Evolutionary conservation across 2,329 filamentous ascomycete genomes (phyloP).

Genomic region (Daldinia sp.): DNA sequence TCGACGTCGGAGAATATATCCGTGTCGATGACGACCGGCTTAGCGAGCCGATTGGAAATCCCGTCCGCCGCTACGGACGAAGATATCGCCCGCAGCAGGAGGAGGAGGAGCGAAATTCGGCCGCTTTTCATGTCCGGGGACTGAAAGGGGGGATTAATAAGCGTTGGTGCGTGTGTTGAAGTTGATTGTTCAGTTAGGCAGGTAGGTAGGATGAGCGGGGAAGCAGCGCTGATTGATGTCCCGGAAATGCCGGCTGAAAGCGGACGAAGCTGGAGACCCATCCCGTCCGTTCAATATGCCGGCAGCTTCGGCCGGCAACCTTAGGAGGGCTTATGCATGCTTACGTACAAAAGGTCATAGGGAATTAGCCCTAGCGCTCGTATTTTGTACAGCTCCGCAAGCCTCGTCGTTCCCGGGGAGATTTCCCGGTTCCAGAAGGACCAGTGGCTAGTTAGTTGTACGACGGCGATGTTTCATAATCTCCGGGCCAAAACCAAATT

Average conservation of each 20-base stretch:
- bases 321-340: background rate
- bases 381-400: no score
- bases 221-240: background rate
- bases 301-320: background rate
- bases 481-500: no score
- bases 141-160: background rate
- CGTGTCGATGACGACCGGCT: conserved; percentile 33
- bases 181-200: no score
- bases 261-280: background rate
- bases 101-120: background rate
- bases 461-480: no score
- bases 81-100: background rate
- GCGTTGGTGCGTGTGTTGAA: background rate
- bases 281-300: background rate
- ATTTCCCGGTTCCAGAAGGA: no score
- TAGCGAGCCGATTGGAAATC: background rate
- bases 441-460: no score
- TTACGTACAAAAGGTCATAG: no score
- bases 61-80: background rate
- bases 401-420: no score
- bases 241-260: background rate
- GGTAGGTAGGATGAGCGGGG: background rate
- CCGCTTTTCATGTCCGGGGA: conserved; percentile 6
- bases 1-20: conserved; percentile 36
- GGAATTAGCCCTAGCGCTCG: no score